Base-by-base conservation (phyloP, 2,329 filamentous ascomycete species). In the Clonostachys rosea region DNA sequence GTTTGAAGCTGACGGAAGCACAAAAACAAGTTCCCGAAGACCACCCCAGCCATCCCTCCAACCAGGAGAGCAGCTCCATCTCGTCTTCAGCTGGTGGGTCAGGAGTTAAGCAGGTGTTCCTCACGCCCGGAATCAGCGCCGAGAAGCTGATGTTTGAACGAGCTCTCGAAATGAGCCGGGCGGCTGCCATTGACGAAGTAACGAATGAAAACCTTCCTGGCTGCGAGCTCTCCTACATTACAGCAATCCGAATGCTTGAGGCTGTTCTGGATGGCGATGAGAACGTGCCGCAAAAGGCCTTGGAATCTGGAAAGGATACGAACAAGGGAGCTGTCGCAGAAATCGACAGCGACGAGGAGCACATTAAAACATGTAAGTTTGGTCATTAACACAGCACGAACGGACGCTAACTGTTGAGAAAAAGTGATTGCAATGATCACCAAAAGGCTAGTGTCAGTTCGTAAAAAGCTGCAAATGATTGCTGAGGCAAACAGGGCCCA, bases 61-160 rank as follows among this genome's bases (percentile, higher is more conserved):
- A 95, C 56, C 84, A 89, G 47, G 79, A 78, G 4, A 66, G 75
- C 30, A 79, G 81, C 17, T 79, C 78, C 3, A 71, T 74, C 34
- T 71, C 79, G 4, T 76, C 75, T 2, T 76, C 75, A 2, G 75
- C 78, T 13, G 84, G 86, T 13, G 79, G 77, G n/a, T 79, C 82
- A 4, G 84, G 86, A 14, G 78, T 82, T 3, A 89, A 94, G 50
- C 86, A 89, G 45, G 90, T 96, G 24, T 81, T 87, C 43, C 77
- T 99, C 24, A 95, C 89, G 13, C 83, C 89, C 3, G 94, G 92
- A 2, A 84, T 96, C 47, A 96, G 91, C 18, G 94, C 94, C 1
- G 94, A 97, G 70, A 96, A 91, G 68, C 75, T 99, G 42, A 96
- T 99, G 91, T 99, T 96, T 62, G 94, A 99, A 57, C 88, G 94